phyloP scores from a whole-genome alignment of 1,284 basidiomycete species.

The Tilletia setariae region DNA sequence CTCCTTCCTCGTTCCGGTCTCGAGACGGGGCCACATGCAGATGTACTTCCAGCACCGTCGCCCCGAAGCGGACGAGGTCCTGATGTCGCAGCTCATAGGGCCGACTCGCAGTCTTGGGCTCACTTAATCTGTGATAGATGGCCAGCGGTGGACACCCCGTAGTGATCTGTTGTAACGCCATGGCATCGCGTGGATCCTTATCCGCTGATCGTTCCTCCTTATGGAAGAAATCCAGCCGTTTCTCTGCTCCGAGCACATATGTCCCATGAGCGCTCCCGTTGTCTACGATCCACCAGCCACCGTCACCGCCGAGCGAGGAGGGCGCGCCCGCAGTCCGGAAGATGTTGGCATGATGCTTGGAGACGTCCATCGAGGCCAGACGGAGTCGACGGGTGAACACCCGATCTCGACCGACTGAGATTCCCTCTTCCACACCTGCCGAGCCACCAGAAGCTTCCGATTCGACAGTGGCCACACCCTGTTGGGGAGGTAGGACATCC shows the following conservation, averaged over 20 bases:
- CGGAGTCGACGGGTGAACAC: constrained; percentile 29
- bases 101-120: neutral
- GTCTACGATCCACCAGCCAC: constrained; percentile 14
- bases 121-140: neutral
- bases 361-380: constrained; percentile 30
- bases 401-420: constrained; percentile 27
- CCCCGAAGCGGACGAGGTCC: constrained; percentile 1
- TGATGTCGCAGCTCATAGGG: neutral
- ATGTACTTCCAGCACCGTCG: constrained; percentile 6
- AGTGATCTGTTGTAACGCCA: neutral
- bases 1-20: neutral
- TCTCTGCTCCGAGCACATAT: neutral
- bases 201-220: neutral
- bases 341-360: constrained; percentile 35
- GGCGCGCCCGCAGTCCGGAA: constrained; percentile 17
- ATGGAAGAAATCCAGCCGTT: neutral
- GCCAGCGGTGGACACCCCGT: neutral
- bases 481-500: constrained; percentile 23
- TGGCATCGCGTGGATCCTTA: neutral
- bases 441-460: constrained; percentile 10
- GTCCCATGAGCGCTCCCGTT: constrained; percentile 3
- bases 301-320: neutral
- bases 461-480: constrained; percentile 29
- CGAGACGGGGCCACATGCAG: neutral
- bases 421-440: constrained; percentile 7